Evolutionary conservation across 345 rosid species (phyloP), one percentile per base, ranked within the genome.

Genomic region (Gossypium thurberi): DNA sequence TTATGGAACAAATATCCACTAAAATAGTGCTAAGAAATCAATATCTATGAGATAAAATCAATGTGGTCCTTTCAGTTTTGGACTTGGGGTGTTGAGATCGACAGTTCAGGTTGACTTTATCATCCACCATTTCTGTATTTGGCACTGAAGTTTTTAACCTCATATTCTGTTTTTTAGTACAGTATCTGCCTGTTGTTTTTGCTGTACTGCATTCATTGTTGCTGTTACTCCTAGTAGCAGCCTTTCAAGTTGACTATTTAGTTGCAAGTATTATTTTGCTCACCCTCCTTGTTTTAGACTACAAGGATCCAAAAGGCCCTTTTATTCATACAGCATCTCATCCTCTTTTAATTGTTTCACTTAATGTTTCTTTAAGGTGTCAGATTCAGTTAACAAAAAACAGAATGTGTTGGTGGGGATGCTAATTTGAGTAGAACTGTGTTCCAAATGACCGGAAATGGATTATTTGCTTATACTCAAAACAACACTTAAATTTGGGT

Each of bases 91-190:
- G 10, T 10, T n/a, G 26, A 63, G n/a, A 63, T 40, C 18, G 68
- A 63, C 50, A n/a, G 48, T 40, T 40, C 3, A 0, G 48, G 12
- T 64, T 44, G 59, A 65, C 74, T 65, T 52, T 57, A 42, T 71
- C 69, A 20, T 55, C 69, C 65, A 63, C 25, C 64, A 59, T 48
- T 68, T 21, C n/a, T 64, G 70, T 64, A 23, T 42, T 59, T 15
- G 67, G 74, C 46, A 57, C 14, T 72, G 69, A 55, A 74, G 58
- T 52, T 61, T 63, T 14, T 70, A 58, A 43, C 72, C 25, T 25
- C 78, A 5, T 66, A 63, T 28, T 42, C 70, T 40, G 47, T 56
- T 65, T 75, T 65, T 37, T 14, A 4, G 14, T 28, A 28, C 20
- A 46, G 57, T 14, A 20, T 28, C 70, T 70, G 73, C 73, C 73